Base-by-base conservation (phyloP, 2,329 filamentous ascomycete genomes). In the Aspergillus sclerotialis region DNA sequence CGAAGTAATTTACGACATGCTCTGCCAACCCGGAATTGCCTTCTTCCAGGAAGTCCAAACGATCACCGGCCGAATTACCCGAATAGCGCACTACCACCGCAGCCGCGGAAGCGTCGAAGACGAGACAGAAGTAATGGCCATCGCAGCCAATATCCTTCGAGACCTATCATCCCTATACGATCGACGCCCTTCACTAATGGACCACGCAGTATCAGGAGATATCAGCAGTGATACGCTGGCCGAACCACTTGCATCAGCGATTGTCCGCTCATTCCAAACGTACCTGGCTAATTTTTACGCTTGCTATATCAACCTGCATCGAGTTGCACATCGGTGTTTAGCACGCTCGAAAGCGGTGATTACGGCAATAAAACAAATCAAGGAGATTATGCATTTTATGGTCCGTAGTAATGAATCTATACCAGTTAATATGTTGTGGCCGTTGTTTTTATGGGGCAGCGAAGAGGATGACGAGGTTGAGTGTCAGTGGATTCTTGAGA, bases 21-120 rank as follows among this genome's bases (percentile, higher is more conserved):
- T 76, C 3, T 75, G 73, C 41, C 68, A 73, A n/a, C 72, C 72
- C 0, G 72, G 72, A 0, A 67, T 75, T 13, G 57, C 71, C 3
- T 77, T 78, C 49, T 77, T 73, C 42, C 72, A 76, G 35, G 72
- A 75, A 39, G 70, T 76, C 0, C 73, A 74, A 46, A 71, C 67
- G 21, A 75, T 76, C 46, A 74, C 75, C 58, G 73, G 73, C 2
- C 63, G 70, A 4, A 75, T 76, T 30, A 71, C 72, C 5, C 66
- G 69, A 36, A 75, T 76, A 34, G 72, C 76, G 36, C 72, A 65
- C 1, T 76, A 71, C 69, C 72, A 76, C 47, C 66, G 73, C 8
- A 65, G 64, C 15, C 64, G 73, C 6, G 72, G 72, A 4, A 76
- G 72, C 0, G 73, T 76, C 7, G 65, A 74, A 32, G 73, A 76